Percentiles rank a stretch among this genome's conserved stretches.
These are phyloP conservation scores for Hypericum perforatum DNA, from an alignment of 345 rosid genomes.

Conservation along the genomic window DNA sequence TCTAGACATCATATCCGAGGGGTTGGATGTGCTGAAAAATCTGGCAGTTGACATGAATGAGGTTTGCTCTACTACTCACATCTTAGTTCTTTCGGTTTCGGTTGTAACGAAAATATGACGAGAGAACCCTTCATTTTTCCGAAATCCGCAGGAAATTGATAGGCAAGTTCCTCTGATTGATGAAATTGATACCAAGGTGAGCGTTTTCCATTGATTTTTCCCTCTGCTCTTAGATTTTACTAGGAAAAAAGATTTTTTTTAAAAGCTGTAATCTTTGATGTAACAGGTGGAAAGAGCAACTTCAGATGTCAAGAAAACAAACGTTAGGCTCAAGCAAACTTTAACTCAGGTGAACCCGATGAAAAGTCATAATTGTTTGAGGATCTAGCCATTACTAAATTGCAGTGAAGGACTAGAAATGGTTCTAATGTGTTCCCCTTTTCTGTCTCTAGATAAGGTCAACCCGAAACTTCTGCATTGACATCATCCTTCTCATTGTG, in stretches of 20 bases:
- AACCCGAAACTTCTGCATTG: conserved; percentile 68
- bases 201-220: background rate
- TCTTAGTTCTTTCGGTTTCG: background rate
- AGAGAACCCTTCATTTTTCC: background rate
- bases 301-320: conserved; percentile 57
- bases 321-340: conserved; percentile 69
- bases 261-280: conserved; percentile 5
- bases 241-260: background rate
- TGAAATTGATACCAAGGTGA: conserved; percentile 76
- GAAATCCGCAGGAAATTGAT: conserved; percentile 52
- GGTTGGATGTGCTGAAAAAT: conserved; percentile 34
- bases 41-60: conserved; percentile 63
- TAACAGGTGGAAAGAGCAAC: conserved; percentile 64
- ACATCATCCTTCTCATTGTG: conserved; percentile 55
- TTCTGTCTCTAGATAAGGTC: conserved; percentile 51
- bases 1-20: conserved; percentile 47
- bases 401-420: background rate
- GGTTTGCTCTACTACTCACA: conserved; percentile 28
- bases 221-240: background rate
- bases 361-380: conserved; percentile 6
- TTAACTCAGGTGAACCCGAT: conserved; percentile 39
- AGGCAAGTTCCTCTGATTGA: conserved; percentile 74
- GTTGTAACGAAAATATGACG: background rate
- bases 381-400: background rate
- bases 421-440: conserved; percentile 1